Conservation (phyloP, 441 rosid genomes). For the Raphanus hybrid region DNA sequence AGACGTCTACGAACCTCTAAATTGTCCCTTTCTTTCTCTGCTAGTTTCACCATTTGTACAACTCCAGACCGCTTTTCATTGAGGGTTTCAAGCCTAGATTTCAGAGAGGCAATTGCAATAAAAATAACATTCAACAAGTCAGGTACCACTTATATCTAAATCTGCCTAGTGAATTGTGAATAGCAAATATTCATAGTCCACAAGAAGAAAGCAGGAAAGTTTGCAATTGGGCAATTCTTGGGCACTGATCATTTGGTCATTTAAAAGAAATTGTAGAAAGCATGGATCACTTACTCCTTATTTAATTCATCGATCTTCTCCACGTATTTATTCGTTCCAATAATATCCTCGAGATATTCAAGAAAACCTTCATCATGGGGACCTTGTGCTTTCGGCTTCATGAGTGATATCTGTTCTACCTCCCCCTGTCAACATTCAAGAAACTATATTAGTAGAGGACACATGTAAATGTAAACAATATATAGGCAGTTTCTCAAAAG, state of each 20-base stretch:
- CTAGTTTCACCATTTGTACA: constrained; percentile 97
- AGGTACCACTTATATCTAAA: constrained; percentile 18
- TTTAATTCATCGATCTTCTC: constrained; percentile 86
- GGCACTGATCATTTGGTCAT: constrained; percentile 1
- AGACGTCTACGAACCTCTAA: constrained; percentile 73
- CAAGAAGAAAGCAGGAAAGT: constrained; percentile 18
- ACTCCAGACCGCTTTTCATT: constrained; percentile 93
- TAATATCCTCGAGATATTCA: constrained; percentile 94
- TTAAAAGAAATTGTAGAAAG: constrained; percentile 19
- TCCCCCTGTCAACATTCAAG: constrained; percentile 72
- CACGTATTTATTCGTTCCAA: constrained; percentile 91
- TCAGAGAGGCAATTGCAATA: constrained; percentile 28
- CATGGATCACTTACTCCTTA: constrained; percentile 67
- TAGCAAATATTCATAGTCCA: constrained; percentile 23
- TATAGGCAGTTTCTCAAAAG: neutral
- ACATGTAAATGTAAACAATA: constrained; percentile 22
- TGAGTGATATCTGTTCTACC: constrained; percentile 97
- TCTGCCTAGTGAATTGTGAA: constrained; percentile 22
- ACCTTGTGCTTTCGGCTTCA: constrained; percentile 97
- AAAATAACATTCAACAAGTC: constrained; percentile 22
- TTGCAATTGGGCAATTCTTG: constrained; percentile 5
- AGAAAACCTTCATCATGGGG: constrained; percentile 99
- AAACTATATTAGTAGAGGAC: constrained; percentile 9
- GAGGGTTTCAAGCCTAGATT: constrained; percentile 76
- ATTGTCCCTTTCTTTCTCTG: constrained; percentile 93